Evolutionary conservation across 768 basidiomycete species (phyloP), one percentile per base, ranked within the genome.

Genomic region (Boletus tomentosulus): DNA sequence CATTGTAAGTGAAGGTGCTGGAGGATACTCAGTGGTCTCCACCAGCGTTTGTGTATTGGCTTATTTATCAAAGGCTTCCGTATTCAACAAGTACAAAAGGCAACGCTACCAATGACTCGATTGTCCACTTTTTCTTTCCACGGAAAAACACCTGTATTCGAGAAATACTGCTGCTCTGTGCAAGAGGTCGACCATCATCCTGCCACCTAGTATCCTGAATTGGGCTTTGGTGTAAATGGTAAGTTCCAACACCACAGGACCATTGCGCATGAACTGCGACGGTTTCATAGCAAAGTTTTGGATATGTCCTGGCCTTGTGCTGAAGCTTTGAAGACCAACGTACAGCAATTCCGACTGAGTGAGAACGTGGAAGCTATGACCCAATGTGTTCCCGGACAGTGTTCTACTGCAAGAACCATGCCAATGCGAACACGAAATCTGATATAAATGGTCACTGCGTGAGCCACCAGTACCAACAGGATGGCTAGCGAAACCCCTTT

Each of bases 1-100:
- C 65, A 66, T 68, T 19, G 44, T 53, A 47, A 19, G 24, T 38
- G n/a, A 37, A 46, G 13, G 33, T 13, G 13, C 12, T 13, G 13
- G 33, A 34, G 3, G 33, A 13, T 34, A 13, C 33, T 19, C 19
- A 1, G 19, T 34, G 13, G 33, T 12, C 33, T 34, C 31, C 13
- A 12, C 10, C 31, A 3, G 11, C 9, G 5, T 7, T 37, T 37
- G 37, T 37, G 37, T 37, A 16, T 37, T n/a, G 38, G n/a, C 38
- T 22, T 39, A 6, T 39, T 19, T 39, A 39, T 9, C 38, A 39
- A 39, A 39, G 38, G 2, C 38, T 3, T 39, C 19, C 8, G 38
- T 6, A 22, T 39, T 39, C 38, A 39, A 39, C 38, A 39, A 19
- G 38, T 10, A 22, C 16, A 39, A 39, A 19, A 19, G 19, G 19